phyloP scores from a whole-genome alignment of 2,329 filamentous ascomycete species.

The Sporothrix inflata region DNA sequence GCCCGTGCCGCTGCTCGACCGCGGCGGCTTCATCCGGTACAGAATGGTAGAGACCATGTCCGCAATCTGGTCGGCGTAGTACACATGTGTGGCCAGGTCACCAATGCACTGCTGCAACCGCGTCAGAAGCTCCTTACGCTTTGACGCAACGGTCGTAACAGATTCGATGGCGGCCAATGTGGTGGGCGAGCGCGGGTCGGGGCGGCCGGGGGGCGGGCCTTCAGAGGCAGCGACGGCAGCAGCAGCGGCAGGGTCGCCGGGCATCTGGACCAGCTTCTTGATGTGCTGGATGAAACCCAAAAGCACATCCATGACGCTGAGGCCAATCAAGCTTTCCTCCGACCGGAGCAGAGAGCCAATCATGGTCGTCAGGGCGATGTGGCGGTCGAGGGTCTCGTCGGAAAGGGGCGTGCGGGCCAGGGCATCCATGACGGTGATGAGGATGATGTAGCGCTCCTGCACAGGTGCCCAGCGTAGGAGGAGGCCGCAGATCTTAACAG shows the following conservation, averaged over 20 bases:
- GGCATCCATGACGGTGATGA: slow-evolving; percentile 79
- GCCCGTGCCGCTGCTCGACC: slow-evolving; percentile 44
- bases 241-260: slow-evolving; percentile 43
- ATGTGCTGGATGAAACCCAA: slow-evolving; percentile 84
- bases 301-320: slow-evolving; percentile 95
- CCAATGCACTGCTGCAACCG: slow-evolving; percentile 82
- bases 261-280: slow-evolving; percentile 72
- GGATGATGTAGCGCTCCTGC: slow-evolving; percentile 89
- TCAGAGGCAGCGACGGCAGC: slow-evolving; percentile 24
- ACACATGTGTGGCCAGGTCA: slow-evolving; percentile 90
- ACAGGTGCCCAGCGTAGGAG: slow-evolving; percentile 88
- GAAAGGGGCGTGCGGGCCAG: slow-evolving; percentile 69
- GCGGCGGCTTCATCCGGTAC: slow-evolving; percentile 71
- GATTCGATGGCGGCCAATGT: slow-evolving; percentile 42
- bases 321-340: slow-evolving; percentile 87
- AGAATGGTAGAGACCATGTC: slow-evolving; percentile 90
- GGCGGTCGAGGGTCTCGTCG: slow-evolving; percentile 72
- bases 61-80: slow-evolving; percentile 93
- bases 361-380: slow-evolving; percentile 75
- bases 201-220: slow-evolving; percentile 36
- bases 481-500: slow-evolving; percentile 77
- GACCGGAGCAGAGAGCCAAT: slow-evolving; percentile 83
- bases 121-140: slow-evolving; percentile 67
- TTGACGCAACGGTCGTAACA: slow-evolving; percentile 44
- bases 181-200: slow-evolving; percentile 38